Base-by-base conservation (phyloP, 441 rosid species). In the Biscutella laevigata region DNA sequence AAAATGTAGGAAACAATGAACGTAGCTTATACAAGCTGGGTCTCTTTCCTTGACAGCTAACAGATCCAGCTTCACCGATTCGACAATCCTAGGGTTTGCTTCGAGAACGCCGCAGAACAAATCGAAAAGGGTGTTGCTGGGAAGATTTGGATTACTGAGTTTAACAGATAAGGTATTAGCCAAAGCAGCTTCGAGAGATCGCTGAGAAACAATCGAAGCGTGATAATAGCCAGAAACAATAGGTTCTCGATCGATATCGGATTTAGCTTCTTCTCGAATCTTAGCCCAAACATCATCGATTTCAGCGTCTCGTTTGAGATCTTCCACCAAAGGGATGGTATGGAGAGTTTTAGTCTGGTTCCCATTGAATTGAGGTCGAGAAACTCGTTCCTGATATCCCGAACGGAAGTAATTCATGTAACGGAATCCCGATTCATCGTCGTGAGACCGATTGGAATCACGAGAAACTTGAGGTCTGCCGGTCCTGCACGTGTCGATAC, bases 1-100 rank as follows among this genome's bases (percentile, higher is more conserved):
- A 45, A 77, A 89, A 58, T 77, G 75, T 37, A 89, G 63, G 57
- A 89, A 74, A 57, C 89, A 86, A 55, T 80, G 97, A 10, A 71
- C 84, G 26, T 79, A 77, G 54, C 94, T 78, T 1, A 70, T 57
- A 41, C 95, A 90, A 7, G 92, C 94, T 0, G 95, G 91, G 49
- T 84, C 97, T 38, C 94, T 72, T 21, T 82, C 83, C 38, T 79
- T 84, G 0, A 72, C 83, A 0, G 94, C 97, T 25, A 67, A 70
- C 38, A 86, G 69, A 58, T 90, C 95, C 8, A 32, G 71, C 57
- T 67, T 71, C 0, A 82, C 83, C 1, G 91, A 69, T 47, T 29
- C 60, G 16, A 82, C 61, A 12, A 84, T 75, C 1, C 71, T 77
- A 0, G 30, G 61, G 10, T 76, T 75, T 7, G 74, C 71, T 3